These are phyloP conservation scores for Schizonepeta tenuifolia DNA, from an alignment of 257 asterid species.

Conservation along the genomic window DNA sequence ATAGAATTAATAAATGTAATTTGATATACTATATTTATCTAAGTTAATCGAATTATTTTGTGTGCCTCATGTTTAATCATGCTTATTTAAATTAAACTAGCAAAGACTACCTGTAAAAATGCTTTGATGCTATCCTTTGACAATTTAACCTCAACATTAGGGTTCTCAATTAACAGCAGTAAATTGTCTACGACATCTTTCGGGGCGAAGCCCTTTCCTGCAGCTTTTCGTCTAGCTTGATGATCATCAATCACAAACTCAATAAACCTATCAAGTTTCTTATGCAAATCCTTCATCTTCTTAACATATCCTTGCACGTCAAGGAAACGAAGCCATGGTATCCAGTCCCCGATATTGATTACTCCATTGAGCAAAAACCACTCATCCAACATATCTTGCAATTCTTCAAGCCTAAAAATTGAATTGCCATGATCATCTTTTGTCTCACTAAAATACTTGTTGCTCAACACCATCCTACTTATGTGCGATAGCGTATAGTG, in stretches of 20 bases:
- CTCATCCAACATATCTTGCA: conserved; percentile 39
- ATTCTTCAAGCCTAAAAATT: conserved; percentile 11
- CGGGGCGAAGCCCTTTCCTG: not conserved
- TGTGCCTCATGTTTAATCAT: too few species aligned
- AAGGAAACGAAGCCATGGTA: conserved; percentile 47
- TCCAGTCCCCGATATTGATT: conserved; percentile 50
- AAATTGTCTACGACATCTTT: conserved; percentile 32
- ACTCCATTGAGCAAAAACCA: conserved; percentile 44
- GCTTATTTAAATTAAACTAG: too few species aligned
- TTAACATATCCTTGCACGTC: conserved; percentile 52
- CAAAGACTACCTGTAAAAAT: not conserved
- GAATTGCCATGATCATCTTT: not conserved
- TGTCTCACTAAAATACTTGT: not conserved
- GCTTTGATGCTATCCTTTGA: conserved; percentile 38
- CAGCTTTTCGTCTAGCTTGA: not conserved
- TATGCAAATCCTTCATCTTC: conserved; percentile 42
- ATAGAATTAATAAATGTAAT: too few species aligned
- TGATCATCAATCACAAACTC: conserved; percentile 39
- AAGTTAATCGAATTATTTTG: too few species aligned
- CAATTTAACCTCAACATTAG: conserved; percentile 39
- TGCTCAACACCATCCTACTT: not conserved
- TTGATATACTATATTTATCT: too few species aligned
- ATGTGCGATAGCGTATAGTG: not conserved
- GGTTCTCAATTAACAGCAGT: conserved; percentile 28
- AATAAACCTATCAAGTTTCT: conserved; percentile 41